phyloP scores from a whole-genome alignment of 140 eudicot genomes.

The Bidens hawaiensis region DNA sequence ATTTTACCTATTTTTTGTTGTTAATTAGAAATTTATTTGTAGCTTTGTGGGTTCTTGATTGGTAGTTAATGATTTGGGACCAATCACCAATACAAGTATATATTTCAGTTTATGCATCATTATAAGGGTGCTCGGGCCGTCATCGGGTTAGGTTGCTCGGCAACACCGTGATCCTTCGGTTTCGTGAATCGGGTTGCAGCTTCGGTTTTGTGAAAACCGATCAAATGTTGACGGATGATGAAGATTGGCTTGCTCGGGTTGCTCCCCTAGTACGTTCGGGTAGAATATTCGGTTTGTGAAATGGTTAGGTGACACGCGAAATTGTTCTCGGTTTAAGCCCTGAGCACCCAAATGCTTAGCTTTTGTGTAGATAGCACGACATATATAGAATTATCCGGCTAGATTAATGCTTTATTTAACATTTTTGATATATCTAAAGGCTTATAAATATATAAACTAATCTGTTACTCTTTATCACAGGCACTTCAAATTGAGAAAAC shows the following conservation, averaged over 20 bases:
- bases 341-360: too few species aligned
- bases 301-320: too few species aligned
- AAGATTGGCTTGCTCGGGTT: too few species aligned
- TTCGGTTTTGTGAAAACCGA: too few species aligned
- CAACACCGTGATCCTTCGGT: too few species aligned
- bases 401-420: conserved; percentile 1
- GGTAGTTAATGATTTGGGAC: background rate
- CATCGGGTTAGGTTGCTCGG: too few species aligned
- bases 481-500: conserved; percentile 79
- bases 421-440: background rate
- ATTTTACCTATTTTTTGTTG: background rate
- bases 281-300: too few species aligned
- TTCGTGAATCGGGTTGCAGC: too few species aligned
- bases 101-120: background rate
- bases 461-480: conserved; percentile 40
- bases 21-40: background rate
- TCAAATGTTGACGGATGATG: too few species aligned
- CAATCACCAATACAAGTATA: background rate
- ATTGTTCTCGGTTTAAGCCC: too few species aligned
- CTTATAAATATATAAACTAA: conserved; percentile 10
- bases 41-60: background rate
- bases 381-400: background rate
- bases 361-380: background rate
- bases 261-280: too few species aligned
- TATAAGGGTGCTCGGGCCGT: conserved; percentile 16